Conservation (phyloP, 352 stramenopile species). For the Phytophthora pseudosyringae region DNA sequence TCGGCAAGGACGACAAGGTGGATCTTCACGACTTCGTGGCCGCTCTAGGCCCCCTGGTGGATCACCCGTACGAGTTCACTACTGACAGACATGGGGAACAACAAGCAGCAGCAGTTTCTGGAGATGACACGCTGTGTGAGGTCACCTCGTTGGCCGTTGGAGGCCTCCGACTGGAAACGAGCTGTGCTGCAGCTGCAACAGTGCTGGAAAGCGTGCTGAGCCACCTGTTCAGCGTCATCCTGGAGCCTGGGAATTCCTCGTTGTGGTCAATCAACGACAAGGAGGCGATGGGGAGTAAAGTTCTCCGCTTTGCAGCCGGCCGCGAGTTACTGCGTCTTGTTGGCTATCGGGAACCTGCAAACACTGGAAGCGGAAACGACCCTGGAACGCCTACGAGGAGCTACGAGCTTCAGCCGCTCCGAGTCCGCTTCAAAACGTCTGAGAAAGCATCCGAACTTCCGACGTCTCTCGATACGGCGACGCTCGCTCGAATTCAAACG, state of each 20-base stretch:
- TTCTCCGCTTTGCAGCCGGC: conserved; percentile 31
- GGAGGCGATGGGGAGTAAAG: conserved; percentile 27
- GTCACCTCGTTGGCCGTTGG: conserved; percentile 48
- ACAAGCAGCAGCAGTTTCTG: neutral
- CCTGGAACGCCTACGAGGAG: neutral
- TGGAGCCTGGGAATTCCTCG: conserved; percentile 47
- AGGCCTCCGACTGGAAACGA: conserved; percentile 40
- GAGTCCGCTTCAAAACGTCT: conserved; percentile 53
- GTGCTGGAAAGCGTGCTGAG: conserved; percentile 41
- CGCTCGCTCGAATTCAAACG: conserved; percentile 43
- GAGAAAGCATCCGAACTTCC: conserved; percentile 11
- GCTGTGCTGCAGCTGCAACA: conserved; percentile 18
- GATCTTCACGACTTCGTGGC: conserved; percentile 68
- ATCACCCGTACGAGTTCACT: conserved; percentile 54
- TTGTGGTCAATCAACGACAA: conserved; percentile 43
- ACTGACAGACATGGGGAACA: conserved; percentile 7
- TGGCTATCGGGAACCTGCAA: conserved; percentile 38
- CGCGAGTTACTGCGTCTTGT: conserved; percentile 45
- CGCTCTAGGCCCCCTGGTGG: conserved; percentile 54
- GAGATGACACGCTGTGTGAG: conserved; percentile 45
- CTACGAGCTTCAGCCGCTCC: conserved; percentile 44
- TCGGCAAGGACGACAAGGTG: conserved; percentile 52
- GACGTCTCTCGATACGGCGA: conserved; percentile 32
- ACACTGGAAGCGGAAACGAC: neutral
- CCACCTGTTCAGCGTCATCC: conserved; percentile 39